Evolutionary conservation across 2,329 filamentous ascomycete species (phyloP), one percentile per base, ranked within the genome.

Genomic region (Xylariales sp.): DNA sequence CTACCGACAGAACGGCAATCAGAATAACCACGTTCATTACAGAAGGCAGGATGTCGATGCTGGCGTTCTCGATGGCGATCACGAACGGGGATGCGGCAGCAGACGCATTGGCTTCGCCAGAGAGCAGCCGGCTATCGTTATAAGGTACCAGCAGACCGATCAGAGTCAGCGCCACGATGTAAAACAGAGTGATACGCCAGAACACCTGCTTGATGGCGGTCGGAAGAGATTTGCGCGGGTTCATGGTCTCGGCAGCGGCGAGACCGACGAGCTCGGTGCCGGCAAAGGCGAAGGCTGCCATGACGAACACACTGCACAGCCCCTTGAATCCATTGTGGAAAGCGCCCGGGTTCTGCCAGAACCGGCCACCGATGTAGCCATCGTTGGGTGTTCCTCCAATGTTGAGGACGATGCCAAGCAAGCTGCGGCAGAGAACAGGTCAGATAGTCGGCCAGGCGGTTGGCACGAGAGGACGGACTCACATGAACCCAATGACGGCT

Each of bases 1-100:
- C 89, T 45, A 96, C 90, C 1, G 88, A 94, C 16, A 96, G 69
- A 16, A 95, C 89, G 15, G 90, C 85, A 47, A 95, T 80, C 57
- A 96, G 80, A 60, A 96, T 95, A 46, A 96, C 88, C n/a, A 80
- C 82, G 63, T 97, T 96, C 84, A 95, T 93, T 39, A 95, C 76
- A 0, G 84, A 88, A 2, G 87, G 86, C 3, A 95, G 75, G 2
- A 83, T 82, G 29, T 76, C 66, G 53, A 95, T 93, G 5, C 86
- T 84, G 2, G 88, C 87, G 49, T 88, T 83, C 49, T 44, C 70
- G 52, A 95, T 93, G 48, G 88, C 86, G 53, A 95, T 91, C 51
- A 95, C 89, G 59, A 95, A 95, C 2, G 89, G 90, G 3, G 88
- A 94, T 5, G 57, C 61, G 6, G 61, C 58, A 16, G 58, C 58